Evolutionary conservation across 331 rosid species (phyloP).

Genomic region (Acacia pycnantha): DNA sequence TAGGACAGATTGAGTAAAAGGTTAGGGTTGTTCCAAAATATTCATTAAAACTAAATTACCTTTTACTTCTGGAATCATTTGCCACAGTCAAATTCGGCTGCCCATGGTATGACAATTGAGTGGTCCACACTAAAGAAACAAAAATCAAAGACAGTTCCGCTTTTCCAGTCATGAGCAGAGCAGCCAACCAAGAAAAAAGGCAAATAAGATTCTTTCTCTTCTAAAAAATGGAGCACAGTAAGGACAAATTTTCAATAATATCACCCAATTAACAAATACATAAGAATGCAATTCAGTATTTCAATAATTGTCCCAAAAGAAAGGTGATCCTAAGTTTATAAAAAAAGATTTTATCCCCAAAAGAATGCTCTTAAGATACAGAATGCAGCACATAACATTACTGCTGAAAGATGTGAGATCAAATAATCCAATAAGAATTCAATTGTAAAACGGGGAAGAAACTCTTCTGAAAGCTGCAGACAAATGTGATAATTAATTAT

Average conservation of each 20-base stretch:
- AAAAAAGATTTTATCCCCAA: conserved; percentile 25
- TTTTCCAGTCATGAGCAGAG: not conserved
- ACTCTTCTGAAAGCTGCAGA: conserved; percentile 39
- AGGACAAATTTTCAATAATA: conserved; percentile 1
- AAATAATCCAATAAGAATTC: conserved; percentile 37
- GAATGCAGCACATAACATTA: conserved; percentile 35
- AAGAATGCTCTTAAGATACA: conserved; percentile 29
- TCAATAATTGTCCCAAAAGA: not conserved
- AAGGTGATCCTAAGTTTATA: not conserved
- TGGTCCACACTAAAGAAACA: not conserved
- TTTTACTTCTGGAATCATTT: not conserved
- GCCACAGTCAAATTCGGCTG: not conserved
- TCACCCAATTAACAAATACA: conserved; percentile 31
- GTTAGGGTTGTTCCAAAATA: not conserved
- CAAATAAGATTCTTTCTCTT: conserved; percentile 1
- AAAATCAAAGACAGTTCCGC: conserved; percentile 9
- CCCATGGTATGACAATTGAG: not conserved
- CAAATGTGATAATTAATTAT: conserved; percentile 22
- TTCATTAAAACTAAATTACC: not conserved
- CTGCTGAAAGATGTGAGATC: conserved; percentile 30
- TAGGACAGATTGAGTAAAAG: rapidly evolving
- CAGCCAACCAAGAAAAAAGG: conserved; percentile 16
- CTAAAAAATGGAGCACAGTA: not conserved
- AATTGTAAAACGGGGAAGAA: conserved; percentile 26
- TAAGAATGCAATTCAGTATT: conserved; percentile 32